Conservation (phyloP, 306 rosid species). For the Mimosa bimucronata region DNA sequence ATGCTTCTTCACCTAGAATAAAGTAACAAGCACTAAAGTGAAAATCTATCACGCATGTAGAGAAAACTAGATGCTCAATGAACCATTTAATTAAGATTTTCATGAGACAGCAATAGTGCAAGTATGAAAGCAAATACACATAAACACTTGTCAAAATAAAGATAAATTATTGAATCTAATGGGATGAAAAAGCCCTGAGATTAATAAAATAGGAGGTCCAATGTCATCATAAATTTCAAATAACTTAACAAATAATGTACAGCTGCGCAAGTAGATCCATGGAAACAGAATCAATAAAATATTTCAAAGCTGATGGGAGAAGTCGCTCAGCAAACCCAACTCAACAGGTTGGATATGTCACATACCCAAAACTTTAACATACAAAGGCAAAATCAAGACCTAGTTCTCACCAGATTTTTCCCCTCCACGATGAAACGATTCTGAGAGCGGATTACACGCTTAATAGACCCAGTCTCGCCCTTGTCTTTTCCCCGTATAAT, state of each 20-base stretch:
- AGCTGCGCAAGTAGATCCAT: not conserved
- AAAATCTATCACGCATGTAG: slow-evolving; percentile 2
- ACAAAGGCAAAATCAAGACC: not conserved
- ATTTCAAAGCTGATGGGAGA: not conserved
- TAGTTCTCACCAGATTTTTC: slow-evolving; percentile 74
- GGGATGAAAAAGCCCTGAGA: not conserved
- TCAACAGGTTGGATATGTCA: not conserved
- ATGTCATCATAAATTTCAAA: not conserved
- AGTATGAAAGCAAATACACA: not conserved
- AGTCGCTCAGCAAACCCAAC: not conserved
- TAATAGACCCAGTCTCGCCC: slow-evolving; percentile 74
- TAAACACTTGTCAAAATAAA: not conserved
- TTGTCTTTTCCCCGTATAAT: slow-evolving; percentile 86
- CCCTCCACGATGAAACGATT: slow-evolving; percentile 93
- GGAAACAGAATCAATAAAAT: not conserved
- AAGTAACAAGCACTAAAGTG: not conserved
- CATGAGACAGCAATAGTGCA: not conserved
- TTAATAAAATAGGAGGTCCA: not conserved
- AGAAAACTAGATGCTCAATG: slow-evolving; percentile 11
- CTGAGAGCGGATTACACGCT: slow-evolving; percentile 87
- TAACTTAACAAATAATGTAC: not conserved
- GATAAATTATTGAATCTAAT: not conserved
- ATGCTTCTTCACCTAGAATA: slow-evolving; percentile 80
- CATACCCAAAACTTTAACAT: not conserved
- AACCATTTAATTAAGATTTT: slow-evolving; percentile 8